These are phyloP conservation scores for Cyberlindnera nakhonratchasimensis DNA, from an alignment of 805 yeast species.

Conservation along the genomic window DNA sequence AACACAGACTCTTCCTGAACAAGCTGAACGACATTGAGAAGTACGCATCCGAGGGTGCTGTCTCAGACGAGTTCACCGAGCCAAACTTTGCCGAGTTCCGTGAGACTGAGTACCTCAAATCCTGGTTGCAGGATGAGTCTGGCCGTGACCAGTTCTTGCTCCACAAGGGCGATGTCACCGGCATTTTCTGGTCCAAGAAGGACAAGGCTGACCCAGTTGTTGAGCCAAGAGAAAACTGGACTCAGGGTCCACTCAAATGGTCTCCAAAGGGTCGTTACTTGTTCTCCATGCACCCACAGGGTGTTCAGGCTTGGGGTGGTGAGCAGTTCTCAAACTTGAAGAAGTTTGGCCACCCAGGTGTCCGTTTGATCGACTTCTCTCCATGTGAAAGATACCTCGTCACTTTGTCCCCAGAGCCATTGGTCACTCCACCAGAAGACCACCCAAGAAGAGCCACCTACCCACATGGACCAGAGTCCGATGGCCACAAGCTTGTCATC, in stretches of 20 bases:
- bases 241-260: conserved; percentile 82
- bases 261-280: conserved; percentile 92
- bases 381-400: conserved; percentile 89
- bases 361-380: conserved; percentile 84
- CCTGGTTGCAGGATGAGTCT: conserved; percentile 86
- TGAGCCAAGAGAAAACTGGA: conserved; percentile 81
- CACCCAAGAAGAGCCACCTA: conserved; percentile 61
- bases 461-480: conserved; percentile 84
- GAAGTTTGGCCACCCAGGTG: conserved; percentile 85
- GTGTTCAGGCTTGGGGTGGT: conserved; percentile 97
- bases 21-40: conserved; percentile 78
- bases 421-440: conserved; percentile 62
- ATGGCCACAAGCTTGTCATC: conserved; percentile 88
- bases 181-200: conserved; percentile 80
- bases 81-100: conserved; percentile 72
- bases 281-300: conserved; percentile 87
- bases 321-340: conserved; percentile 65
- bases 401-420: conserved; percentile 85
- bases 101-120: conserved; percentile 75
- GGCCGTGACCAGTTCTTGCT: conserved; percentile 89
- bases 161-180: conserved; percentile 76
- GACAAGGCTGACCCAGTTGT: conserved; percentile 72
- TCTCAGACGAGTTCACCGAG: conserved; percentile 59
- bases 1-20: conserved; percentile 86
- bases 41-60: conserved; percentile 61